Percentiles rank a stretch among this genome's conserved stretches.
Evolutionary conservation across 2,329 filamentous ascomycete genomes (phyloP).

Genomic region (Aureobasidium sp.): DNA sequence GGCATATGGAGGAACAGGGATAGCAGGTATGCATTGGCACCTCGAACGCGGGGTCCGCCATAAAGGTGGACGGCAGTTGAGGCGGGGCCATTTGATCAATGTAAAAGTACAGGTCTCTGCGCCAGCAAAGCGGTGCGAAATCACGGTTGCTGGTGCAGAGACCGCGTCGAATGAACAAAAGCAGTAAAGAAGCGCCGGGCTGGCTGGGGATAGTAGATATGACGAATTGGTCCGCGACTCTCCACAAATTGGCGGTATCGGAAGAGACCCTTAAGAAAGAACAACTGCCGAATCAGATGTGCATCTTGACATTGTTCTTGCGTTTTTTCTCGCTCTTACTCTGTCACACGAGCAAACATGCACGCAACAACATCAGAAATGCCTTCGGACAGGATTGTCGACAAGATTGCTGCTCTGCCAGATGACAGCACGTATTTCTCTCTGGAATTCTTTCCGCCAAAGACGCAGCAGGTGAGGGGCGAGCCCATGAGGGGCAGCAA

Average conservation of each 20-base stretch:
- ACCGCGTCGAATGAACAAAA: slow-evolving; percentile 11
- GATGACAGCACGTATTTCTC: slow-evolving; percentile 82
- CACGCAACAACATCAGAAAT: slow-evolving; percentile 7
- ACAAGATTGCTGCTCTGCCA: slow-evolving; percentile 88
- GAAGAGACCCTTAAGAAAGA: slow-evolving; percentile 5
- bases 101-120: neutral
- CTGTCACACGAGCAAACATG: slow-evolving; percentile 7
- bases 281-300: slow-evolving; percentile 4
- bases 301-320: neutral
- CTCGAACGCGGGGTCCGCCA: neutral
- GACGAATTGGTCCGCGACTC: slow-evolving; percentile 1
- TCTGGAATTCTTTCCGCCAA: slow-evolving; percentile 98
- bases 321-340: neutral
- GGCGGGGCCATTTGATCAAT: neutral
- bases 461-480: slow-evolving; percentile 70
- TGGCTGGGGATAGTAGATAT: neutral
- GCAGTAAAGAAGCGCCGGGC: slow-evolving; percentile 7
- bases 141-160: neutral
- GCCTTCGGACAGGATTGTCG: slow-evolving; percentile 70
- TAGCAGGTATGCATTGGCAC: slow-evolving; percentile 8
- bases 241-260: slow-evolving; percentile 11
- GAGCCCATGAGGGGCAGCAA: neutral
- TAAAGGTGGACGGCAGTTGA: neutral
- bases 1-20: neutral
- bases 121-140: neutral